A percentile compares a stretch with the other conserved stretches of the same genome.
These are phyloP conservation scores for Hura crepitans DNA, from an alignment of 441 rosid genomes.

Conservation along the genomic window DNA sequence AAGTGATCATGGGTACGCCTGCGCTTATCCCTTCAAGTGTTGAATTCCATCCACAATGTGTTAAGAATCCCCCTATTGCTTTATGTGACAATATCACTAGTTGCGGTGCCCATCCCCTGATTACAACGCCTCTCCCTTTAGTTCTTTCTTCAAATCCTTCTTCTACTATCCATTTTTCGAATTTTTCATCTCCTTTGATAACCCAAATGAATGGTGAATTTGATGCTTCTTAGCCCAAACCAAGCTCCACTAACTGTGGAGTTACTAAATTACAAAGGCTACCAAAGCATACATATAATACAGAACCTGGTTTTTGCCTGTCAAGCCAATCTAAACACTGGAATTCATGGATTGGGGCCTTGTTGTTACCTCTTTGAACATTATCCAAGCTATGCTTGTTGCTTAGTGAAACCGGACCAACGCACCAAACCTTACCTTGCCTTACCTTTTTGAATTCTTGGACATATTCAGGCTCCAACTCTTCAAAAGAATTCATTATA, in stretches of 20 bases:
- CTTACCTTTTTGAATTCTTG: constrained; percentile 21
- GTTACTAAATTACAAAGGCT: constrained; percentile 24
- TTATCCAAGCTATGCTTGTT: constrained; percentile 26
- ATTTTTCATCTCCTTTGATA: constrained; percentile 2
- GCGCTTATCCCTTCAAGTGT: constrained; percentile 27
- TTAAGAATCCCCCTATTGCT: constrained; percentile 39
- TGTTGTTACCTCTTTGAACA: constrained; percentile 32
- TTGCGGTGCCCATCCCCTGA: constrained; percentile 45
- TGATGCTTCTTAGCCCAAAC: constrained; percentile 36
- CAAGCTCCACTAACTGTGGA: constrained; percentile 34
- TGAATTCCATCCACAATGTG: constrained; percentile 48
- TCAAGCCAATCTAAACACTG: constrained; percentile 36
- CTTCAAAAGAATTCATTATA: constrained; percentile 37
- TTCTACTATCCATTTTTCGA: constrained; percentile 29
- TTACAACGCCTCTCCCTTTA: constrained; percentile 30
- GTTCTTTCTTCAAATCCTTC: constrained; percentile 28
- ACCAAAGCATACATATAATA: constrained; percentile 39
- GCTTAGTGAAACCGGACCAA: constrained; percentile 40
- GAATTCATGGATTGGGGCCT: constrained; percentile 15
- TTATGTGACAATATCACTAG: constrained; percentile 33
- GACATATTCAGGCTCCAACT: constrained; percentile 31
- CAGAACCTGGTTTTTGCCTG: constrained; percentile 24
- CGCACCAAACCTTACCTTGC: constrained; percentile 29
- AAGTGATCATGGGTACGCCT: constrained; percentile 38
- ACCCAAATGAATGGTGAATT: constrained; percentile 41